These are phyloP conservation scores for Globisporangium sylvaticum DNA, from an alignment of 352 stramenopile species.

Conservation along the genomic window DNA sequence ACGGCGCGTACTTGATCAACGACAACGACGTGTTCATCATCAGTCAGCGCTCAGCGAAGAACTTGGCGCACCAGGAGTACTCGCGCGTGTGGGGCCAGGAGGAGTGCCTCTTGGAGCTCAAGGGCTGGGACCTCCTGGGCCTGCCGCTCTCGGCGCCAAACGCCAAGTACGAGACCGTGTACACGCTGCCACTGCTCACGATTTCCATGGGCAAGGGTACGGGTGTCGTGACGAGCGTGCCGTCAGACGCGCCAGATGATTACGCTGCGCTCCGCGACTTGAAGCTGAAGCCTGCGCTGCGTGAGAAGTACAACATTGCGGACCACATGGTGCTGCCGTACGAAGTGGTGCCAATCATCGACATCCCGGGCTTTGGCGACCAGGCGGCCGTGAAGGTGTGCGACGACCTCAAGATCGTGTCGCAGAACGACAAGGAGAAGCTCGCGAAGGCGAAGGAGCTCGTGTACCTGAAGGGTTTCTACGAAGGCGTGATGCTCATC, in stretches of 20 bases:
- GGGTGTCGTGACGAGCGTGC: conserved; percentile 98
- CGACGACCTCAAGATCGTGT: conserved; percentile 98
- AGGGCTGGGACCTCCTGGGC: conserved; percentile 96
- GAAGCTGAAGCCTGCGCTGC: conserved; percentile 97
- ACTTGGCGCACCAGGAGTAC: conserved; percentile 95
- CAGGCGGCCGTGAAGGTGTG: conserved; percentile 95
- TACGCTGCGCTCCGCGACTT: conserved; percentile 98
- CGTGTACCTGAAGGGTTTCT: conserved; percentile 99
- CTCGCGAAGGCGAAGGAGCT: conserved; percentile 97
- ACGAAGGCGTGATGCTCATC: conserved; percentile 97
- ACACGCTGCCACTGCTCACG: conserved; percentile 98
- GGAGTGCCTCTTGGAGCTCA: conserved; percentile 89
- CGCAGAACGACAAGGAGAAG: conserved; percentile 99
- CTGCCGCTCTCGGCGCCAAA: conserved; percentile 95
- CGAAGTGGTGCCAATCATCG: conserved; percentile 99
- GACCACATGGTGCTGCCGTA: conserved; percentile 98
- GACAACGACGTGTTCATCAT: conserved; percentile 96
- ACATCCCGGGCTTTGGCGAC: conserved; percentile 98
- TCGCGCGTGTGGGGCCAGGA: conserved; percentile 87
- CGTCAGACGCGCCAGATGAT: conserved; percentile 98
- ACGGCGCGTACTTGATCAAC: conserved; percentile 96
- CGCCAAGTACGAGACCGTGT: conserved; percentile 97
- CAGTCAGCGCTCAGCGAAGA: conserved; percentile 89
- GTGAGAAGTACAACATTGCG: conserved; percentile 97
- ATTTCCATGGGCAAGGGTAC: conserved; percentile 99